Evolutionary conservation across 441 rosid genomes (phyloP), one percentile per base, ranked within the genome.

Genomic region (Manihot esculenta): DNA sequence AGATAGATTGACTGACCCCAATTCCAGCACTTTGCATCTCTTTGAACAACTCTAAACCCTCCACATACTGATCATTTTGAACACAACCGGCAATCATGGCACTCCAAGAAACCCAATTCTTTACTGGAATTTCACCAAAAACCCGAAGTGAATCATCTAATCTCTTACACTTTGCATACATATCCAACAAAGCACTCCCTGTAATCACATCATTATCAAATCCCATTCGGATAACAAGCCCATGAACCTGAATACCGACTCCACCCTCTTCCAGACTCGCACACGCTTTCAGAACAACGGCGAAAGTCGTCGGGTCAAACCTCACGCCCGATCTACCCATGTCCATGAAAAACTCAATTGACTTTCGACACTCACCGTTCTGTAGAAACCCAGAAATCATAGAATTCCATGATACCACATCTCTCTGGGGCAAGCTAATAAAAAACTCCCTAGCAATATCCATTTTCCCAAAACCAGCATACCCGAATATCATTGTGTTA

Each of bases 321-420:
- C 33, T 75, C 59, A 78, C 62, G 56, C 84, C 80, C 14, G 10
- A 62, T 60, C 80, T 80, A 30, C 89, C 81, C 97, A 90, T 92
- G 71, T 84, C 82, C 74, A 80, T 58, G 45, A 94, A 92, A 79
- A 84, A 51, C 63, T 58, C 79, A 72, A 90, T 69, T 1, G 84
- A 66, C 71, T 79, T 85, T 44, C 66, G 66, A 73, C 65, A 77
- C 70, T 90, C 83, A 26, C 92, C 85, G 63, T 77, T 84, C 55
- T 78, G 89, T 42, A 82, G 38, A 80, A 75, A 94, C 58, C 94
- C 99, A 0, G 99, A 94, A 63, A 92, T 75, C 87, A 94, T 71
- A 0, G 95, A 90, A 78, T 92, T 94, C 99, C 97, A 94, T 1
- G 99, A 90, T 61, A 90, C 80, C 58, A 83, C 88, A 72, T 94